These are phyloP conservation scores for Cladophialophora bantiana DNA, from an alignment of 2,329 filamentous ascomycete species.

Conservation along the genomic window DNA sequence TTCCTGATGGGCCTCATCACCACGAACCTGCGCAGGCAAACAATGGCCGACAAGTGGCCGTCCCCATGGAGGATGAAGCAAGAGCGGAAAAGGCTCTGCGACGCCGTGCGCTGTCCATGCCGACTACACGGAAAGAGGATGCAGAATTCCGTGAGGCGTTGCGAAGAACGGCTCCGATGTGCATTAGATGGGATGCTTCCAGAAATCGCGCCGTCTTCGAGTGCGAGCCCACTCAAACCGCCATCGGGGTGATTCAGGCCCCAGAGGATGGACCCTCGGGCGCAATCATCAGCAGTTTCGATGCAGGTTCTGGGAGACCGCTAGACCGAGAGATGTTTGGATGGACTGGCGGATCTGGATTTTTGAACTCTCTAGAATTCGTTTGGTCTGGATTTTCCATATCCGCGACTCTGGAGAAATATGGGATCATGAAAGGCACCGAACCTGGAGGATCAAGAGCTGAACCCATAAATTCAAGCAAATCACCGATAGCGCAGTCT, in stretches of 20 bases:
- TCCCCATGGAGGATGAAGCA: background rate
- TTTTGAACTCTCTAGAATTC: too few species aligned
- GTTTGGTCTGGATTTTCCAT: background rate
- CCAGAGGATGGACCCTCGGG: background rate
- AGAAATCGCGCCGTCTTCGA: background rate
- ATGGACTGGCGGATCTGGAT: too few species aligned
- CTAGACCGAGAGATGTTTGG: background rate
- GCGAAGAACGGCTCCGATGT: background rate
- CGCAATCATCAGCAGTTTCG: background rate
- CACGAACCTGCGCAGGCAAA: background rate
- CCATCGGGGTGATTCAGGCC: background rate
- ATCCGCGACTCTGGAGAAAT: background rate
- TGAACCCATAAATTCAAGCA: background rate
- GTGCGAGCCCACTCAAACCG: background rate
- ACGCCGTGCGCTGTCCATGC: conserved; percentile 8
- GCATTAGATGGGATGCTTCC: conserved; percentile 12
- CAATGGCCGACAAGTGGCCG: background rate
- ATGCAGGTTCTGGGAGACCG: background rate
- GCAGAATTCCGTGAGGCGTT: background rate
- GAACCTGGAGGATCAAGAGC: background rate
- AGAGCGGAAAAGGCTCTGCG: background rate
- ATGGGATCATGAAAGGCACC: background rate
- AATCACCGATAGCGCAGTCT: background rate
- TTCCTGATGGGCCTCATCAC: background rate
- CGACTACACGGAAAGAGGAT: background rate